A percentile compares a stretch with the other conserved stretches of the same genome.
Evolutionary conservation across 2,329 filamentous ascomycete species (phyloP).

Genomic region (Cadophora malorum): DNA sequence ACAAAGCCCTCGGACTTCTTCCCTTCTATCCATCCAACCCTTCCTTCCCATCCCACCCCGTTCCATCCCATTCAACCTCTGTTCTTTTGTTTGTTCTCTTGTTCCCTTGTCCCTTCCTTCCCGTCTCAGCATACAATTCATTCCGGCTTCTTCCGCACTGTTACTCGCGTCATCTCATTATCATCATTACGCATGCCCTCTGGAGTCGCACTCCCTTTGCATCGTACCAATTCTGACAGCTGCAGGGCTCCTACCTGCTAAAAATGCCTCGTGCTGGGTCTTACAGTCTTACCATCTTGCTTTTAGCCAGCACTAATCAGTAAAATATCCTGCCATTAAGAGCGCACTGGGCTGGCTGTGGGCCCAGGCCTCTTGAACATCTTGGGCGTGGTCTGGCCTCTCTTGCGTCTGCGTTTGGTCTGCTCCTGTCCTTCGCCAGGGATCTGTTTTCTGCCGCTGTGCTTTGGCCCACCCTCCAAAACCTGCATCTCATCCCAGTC

Average conservation of each 20-base stretch:
- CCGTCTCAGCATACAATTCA: neutral
- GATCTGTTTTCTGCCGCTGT: conserved; percentile 26
- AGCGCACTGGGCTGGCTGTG: neutral
- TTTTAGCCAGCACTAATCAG: conserved; percentile 4
- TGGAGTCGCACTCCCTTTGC: no score
- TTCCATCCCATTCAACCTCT: neutral
- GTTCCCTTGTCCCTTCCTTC: neutral
- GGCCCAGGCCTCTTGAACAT: conserved; percentile 5
- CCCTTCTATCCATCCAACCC: conserved; percentile 5
- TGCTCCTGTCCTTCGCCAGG: conserved; percentile 3
- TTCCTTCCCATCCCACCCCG: no score
- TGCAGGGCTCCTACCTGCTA: conserved; percentile 13
- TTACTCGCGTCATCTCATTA: neutral
- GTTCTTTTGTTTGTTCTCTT: neutral
- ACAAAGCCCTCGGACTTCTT: conserved; percentile 10
- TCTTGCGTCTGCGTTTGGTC: neutral
- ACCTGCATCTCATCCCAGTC: conserved; percentile 26
- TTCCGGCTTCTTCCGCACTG: neutral
- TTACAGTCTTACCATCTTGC: neutral
- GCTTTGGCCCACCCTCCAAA: conserved; percentile 22
- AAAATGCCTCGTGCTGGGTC: conserved; percentile 12
- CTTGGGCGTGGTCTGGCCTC: neutral
- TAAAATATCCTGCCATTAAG: conserved; percentile 6
- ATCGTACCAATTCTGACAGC: conserved; percentile 4
- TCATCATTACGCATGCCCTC: neutral